Base-by-base conservation (phyloP, 176 grass and related monocot genomes). In the Leersia perrieri region DNA sequence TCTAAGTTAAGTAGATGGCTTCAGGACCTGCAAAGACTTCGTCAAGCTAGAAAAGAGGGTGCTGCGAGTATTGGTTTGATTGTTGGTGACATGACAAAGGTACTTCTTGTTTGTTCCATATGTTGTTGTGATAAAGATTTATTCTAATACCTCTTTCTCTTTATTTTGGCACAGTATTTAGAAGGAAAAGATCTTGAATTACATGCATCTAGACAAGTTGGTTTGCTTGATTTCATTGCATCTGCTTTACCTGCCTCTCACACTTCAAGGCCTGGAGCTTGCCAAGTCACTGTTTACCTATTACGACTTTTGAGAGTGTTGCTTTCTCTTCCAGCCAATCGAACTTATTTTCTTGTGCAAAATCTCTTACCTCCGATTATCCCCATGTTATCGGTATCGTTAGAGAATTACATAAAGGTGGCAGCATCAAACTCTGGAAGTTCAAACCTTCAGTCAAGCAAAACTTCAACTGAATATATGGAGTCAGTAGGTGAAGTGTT, bases 371-470 rank as follows among this genome's bases (percentile, higher is more conserved):
- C 96, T 89, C 96, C 96, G 5, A 93, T 91, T 73, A 99, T 99
- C 72, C 96, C 96, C 66, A 91, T 99, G 92, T 76, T 99, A 75
- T 95, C 92, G 75, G 85, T 88, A 64, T 99, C 96, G 64, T 87
- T 99, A 63, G 96, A 99, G 73, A 99, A 99, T 84, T 99, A 99
- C 75, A 95, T 99, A 77, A 99, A 99, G 70, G 96, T 93, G 63
- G 96, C 96, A 84, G 96, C 96, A 66, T 94, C 90, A 32, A 91
- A 84, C 75, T 80, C 81, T 75, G 89, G 92, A 76, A 87, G 64
- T 87, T 82, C 81, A 79, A 94, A 84, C 36, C 63, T 82, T 82
- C 60, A 29, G 5, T 88, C 82, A 72, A 88, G 73, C 77, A 99
- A 91, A 95, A 80, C 86, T 47, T 91, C 83, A 83, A 86, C 75